Evolutionary conservation across 2,329 filamentous ascomycete species (phyloP), one percentile per base, ranked within the genome.

Genomic region (Colletotrichum sp.): DNA sequence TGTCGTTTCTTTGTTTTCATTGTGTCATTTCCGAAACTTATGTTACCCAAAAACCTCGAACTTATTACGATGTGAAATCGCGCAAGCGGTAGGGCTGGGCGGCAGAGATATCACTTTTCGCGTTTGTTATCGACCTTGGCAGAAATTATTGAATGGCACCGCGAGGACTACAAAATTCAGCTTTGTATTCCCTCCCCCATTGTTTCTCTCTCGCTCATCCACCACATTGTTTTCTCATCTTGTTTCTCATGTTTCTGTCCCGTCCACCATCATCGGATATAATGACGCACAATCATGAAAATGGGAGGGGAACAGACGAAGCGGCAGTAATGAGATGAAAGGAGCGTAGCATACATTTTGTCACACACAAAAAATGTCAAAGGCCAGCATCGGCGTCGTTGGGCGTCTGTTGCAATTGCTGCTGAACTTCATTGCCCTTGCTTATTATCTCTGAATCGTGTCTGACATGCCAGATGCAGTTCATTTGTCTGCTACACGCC

Each of bases 1-100:
- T 25, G 25, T 32, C 27, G 25, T n/a, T 36, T 44, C 29, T 9
- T 49, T 55, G 27, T 61, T 16, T 25, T 36, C 34, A 36, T 16
- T 36, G 34, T 59, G n/a, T 22, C 16, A 13, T 36, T 68, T 44
- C 25, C 52, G 25, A 49, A 62, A 30, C 36, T 34, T 63, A 32
- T 63, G 44, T 65, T 72, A 75, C 69, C 68, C 55, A 68, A 70
- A 52, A 68, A 72, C 49, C 69, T 66, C 29, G 68, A 75, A 67
- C 19, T 52, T 71, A 66, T 72, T 57, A 63, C 39, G 69, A 75
- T 39, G 36, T 19, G 74, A 44, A 32, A 71, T 75, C 66, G 70
- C 73, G 63, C 73, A 68, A 76, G 69, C 73, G 73, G 57, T 68
- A 76, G 64, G 71, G 34, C 36, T 39, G 63, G 70, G 73, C 57